Evolutionary conservation across 805 yeast species (phyloP), one percentile per base, ranked within the genome.

Genomic region (Wickerhamomyces queroliae): DNA sequence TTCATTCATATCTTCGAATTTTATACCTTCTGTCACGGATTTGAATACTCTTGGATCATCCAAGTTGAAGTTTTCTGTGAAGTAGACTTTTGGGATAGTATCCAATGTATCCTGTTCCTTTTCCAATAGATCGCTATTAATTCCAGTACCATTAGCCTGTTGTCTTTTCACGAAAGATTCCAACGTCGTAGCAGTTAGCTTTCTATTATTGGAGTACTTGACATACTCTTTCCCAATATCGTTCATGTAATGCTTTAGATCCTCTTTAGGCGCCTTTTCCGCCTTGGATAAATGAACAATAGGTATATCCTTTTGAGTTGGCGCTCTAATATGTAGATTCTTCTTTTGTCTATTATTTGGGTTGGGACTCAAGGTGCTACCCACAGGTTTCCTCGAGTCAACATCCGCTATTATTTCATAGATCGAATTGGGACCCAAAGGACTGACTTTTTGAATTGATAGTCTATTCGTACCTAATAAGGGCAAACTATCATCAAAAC

Each of bases 11-110:
- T 67, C 62, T 33, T 70, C 68, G 17, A 77, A 63, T 16, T 74
- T 72, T 2, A 76, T 63, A 30, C 73, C 74, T 33, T 80, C 88
- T 12, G 84, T 70, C 2, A 90, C 95, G 42, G 74, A 67, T 40
- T 80, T 78, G 58, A 91, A 91, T 1, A 81, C 71, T 41, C 96
- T 70, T 7, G 96, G 96, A 56, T 93, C 88, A 50, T 93, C 97
- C 29, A 93, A 67, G 46, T 86, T 70, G 61, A 93, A 93, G 30
- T 78, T 73, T 7, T 73, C 66, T 20, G 73, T 74, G 45, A 83
- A 79, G 50, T 75, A 93, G 1, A 87, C 76, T 2, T 65, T 59
- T 0, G 99, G 98, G 6, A 93, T 74, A 43, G 68, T 56, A 7
- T 62, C 48, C 35, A 78, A 13, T 10, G 41, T 42, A 32, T 48